These are phyloP conservation scores for Aphanomyces stellatus DNA, from an alignment of 352 stramenopile genomes.

Conservation along the genomic window DNA sequence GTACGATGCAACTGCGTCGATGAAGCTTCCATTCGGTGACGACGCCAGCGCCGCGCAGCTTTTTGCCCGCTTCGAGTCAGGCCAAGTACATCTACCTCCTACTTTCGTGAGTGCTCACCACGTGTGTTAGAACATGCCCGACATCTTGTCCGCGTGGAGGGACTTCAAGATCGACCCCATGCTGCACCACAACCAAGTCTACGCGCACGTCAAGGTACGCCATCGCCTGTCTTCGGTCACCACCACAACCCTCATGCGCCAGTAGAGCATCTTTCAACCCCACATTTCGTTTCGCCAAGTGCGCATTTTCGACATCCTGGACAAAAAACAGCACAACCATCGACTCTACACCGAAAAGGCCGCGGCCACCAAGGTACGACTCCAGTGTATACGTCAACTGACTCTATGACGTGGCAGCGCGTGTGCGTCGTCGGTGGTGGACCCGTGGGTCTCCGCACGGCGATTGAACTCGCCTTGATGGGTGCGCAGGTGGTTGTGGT, in stretches of 20 bases:
- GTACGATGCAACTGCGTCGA: not conserved
- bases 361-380: not conserved
- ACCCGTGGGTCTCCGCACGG: conserved; percentile 59
- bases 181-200: not conserved
- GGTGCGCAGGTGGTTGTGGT: conserved; percentile 66
- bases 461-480: conserved; percentile 59
- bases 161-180: not conserved
- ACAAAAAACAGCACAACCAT: not conserved
- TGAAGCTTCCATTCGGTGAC: not conserved
- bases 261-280: not conserved
- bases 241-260: too few species aligned
- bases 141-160: not conserved
- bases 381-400: too few species aligned
- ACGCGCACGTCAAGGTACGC: not conserved
- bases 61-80: not conserved
- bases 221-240: too few species aligned
- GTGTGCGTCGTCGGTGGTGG: conserved; percentile 66
- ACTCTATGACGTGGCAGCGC: conserved; percentile 30
- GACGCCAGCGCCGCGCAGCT: not conserved
- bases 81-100: not conserved
- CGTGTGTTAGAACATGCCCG: not conserved
- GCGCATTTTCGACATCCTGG: conserved; percentile 15
- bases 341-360: not conserved
- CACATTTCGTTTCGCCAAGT: conserved; percentile 4
- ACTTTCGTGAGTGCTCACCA: too few species aligned